Evolutionary conservation across 495 filamentous ascomycete species (phyloP).

Genomic region (Aspergillus sclerotiicarbonarius): DNA sequence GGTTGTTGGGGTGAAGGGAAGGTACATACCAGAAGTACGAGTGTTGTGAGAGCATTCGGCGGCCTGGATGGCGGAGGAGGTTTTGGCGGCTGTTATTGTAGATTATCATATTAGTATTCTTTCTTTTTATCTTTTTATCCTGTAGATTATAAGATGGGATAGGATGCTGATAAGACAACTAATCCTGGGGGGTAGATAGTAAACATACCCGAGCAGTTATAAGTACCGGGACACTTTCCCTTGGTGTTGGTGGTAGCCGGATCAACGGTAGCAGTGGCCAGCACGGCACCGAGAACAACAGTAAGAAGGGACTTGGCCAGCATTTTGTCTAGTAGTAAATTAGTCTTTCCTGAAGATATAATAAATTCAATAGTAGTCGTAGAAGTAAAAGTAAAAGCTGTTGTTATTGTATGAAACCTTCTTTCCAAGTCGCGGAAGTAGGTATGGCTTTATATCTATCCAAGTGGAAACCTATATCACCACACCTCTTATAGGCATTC

Average conservation of each 20-base stretch:
- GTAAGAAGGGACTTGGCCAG: conserved; percentile 17
- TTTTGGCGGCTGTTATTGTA: conserved; percentile 32
- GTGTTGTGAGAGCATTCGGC: conserved; percentile 43
- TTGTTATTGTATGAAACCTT: too few relatives aligned
- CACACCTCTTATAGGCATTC: not conserved
- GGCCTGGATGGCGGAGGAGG: conserved; percentile 37
- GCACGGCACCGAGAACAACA: conserved; percentile 10
- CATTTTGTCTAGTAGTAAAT: too few relatives aligned
- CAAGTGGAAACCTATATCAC: not conserved
- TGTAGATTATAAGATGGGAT: too few relatives aligned
- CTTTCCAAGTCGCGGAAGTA: too few relatives aligned
- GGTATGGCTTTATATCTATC: too few relatives aligned
- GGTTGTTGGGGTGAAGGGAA: not conserved
- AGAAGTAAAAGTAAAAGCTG: too few relatives aligned
- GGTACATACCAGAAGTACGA: conserved; percentile 22
- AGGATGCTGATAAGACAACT: too few relatives aligned
- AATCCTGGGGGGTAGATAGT: too few relatives aligned
- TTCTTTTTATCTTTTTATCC: not conserved
- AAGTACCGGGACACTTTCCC: conserved; percentile 26
- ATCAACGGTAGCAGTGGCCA: conserved; percentile 27
- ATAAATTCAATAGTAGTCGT: too few relatives aligned
- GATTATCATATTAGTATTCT: too few relatives aligned
- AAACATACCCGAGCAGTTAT: conserved; percentile 26
- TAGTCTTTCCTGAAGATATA: too few relatives aligned
- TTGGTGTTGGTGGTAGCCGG: conserved; percentile 32